A percentile compares a stretch with the other conserved stretches of the same genome.
These are phyloP conservation scores for Acanthochlamys bracteata DNA, from an alignment of 106 monocot genomes.

Conservation along the genomic window DNA sequence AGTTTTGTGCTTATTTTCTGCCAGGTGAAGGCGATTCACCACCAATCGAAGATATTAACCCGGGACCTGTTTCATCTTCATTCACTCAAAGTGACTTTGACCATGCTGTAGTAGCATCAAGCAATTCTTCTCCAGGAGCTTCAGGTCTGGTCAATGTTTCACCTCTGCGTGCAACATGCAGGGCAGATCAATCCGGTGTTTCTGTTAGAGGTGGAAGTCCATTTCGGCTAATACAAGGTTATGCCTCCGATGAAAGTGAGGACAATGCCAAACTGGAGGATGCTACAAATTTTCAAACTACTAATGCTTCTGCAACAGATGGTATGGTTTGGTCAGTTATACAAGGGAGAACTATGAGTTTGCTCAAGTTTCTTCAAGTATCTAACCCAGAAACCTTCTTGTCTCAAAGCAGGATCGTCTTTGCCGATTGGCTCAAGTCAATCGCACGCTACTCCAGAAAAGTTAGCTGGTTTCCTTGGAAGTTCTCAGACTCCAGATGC, in stretches of 20 bases:
- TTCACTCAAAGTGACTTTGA: background rate
- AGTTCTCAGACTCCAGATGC: background rate
- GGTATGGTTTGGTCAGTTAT: conserved; percentile 6
- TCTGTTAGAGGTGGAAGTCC: conserved; percentile 43
- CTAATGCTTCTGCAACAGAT: conserved; percentile 3
- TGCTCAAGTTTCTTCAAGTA: conserved; percentile 2
- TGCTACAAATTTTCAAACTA: conserved; percentile 8
- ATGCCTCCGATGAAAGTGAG: conserved; percentile 73
- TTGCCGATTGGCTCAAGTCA: conserved; percentile 6
- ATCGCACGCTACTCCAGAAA: no score
- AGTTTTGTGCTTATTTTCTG: background rate
- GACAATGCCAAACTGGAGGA: conserved; percentile 20
- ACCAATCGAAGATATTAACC: conserved; percentile 37
- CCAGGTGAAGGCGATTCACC: conserved; percentile 31
- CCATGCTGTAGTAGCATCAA: conserved; percentile 7
- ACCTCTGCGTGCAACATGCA: conserved; percentile 2
- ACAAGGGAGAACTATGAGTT: no score
- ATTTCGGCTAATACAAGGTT: conserved; percentile 70
- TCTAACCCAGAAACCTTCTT: conserved; percentile 5
- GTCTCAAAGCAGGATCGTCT: background rate
- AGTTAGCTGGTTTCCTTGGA: background rate
- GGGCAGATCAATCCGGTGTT: conserved; percentile 18
- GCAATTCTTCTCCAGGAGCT: conserved; percentile 2
- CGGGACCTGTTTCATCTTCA: background rate
- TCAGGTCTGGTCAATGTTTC: conserved; percentile 11